These are phyloP conservation scores for Apiospora saccharicola DNA, from an alignment of 2,329 filamentous ascomycete genomes.

Conservation along the genomic window DNA sequence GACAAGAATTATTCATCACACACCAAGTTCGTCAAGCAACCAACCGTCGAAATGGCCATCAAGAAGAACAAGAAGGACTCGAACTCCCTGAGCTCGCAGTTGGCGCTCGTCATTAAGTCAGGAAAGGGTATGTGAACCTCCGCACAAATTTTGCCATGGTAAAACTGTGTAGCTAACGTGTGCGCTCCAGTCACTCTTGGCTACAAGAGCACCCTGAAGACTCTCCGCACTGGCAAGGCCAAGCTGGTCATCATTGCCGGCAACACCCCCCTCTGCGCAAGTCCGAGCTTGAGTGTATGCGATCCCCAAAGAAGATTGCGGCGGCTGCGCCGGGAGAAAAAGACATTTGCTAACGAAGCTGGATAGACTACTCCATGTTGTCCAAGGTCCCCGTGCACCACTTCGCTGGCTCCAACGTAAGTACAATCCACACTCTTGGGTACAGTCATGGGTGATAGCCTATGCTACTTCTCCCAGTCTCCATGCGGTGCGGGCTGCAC, in stretches of 20 bases:
- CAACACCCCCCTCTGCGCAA: conserved; percentile 98
- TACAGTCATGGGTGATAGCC: conserved; percentile 18
- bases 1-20: conserved; percentile 14
- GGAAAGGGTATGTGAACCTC: conserved; percentile 56
- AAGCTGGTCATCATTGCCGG: conserved; percentile 82
- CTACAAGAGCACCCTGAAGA: conserved; percentile 90
- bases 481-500: background rate
- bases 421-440: conserved; percentile 51
- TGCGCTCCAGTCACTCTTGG: conserved; percentile 77
- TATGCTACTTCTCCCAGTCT: conserved; percentile 23
- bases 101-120: conserved; percentile 55
- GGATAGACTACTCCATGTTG: conserved; percentile 82
- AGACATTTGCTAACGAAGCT: conserved; percentile 3
- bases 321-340: background rate
- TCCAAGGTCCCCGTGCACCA: conserved; percentile 96
- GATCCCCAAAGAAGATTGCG: background rate
- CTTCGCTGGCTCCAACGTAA: conserved; percentile 98
- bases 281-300: conserved; percentile 79
- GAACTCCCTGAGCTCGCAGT: conserved; percentile 67
- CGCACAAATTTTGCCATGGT: conserved; percentile 48
- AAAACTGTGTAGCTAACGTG: conserved; percentile 49
- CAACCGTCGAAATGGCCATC: conserved; percentile 67
- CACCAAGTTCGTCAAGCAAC: conserved; percentile 22
- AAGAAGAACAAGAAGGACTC: conserved; percentile 90
- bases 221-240: conserved; percentile 93